A percentile compares a stretch with the other conserved stretches of the same genome.
Evolutionary conservation across 495 filamentous ascomycete genomes (phyloP).

Genomic region (Polyplosphaeria fusca): DNA sequence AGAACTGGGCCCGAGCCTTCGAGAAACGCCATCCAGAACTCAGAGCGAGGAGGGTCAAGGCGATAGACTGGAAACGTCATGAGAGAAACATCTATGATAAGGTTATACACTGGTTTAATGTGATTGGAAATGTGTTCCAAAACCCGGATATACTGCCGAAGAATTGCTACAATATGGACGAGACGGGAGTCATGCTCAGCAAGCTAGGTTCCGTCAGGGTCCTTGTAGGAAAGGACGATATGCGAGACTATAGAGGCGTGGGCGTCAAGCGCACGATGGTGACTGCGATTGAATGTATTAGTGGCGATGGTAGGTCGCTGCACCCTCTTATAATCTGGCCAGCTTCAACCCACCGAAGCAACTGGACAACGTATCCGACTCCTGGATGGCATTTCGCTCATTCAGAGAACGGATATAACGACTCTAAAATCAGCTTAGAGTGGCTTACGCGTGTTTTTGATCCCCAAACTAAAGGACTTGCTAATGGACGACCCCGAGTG

Average conservation of each 20-base stretch:
- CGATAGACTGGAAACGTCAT: conserved; percentile 34
- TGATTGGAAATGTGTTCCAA: conserved; percentile 21
- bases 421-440: too few species aligned
- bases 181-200: conserved; percentile 36
- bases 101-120: conserved; percentile 15
- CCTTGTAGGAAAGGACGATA: conserved; percentile 40
- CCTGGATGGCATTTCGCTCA: conserved; percentile 38
- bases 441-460: too few species aligned
- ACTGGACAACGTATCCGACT: too few species aligned
- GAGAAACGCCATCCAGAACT: conserved; percentile 29
- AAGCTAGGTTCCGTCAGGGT: conserved; percentile 43
- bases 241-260: conserved; percentile 34
- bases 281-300: conserved; percentile 41
- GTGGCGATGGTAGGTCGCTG: conserved; percentile 34
- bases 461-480: conserved; percentile 29
- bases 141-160: conserved; percentile 12
- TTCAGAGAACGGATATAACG: too few species aligned
- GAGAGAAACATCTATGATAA: conserved; percentile 31
- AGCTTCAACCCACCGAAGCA: too few species aligned
- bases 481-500: conserved; percentile 12
- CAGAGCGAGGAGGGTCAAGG: conserved; percentile 31
- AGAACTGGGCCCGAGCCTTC: conserved; percentile 35
- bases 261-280: conserved; percentile 34
- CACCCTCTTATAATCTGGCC: conserved; percentile 40
- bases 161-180: too few species aligned